Conservation (phyloP, 1,139 yeast species). For the Arxiozyma bovina region DNA sequence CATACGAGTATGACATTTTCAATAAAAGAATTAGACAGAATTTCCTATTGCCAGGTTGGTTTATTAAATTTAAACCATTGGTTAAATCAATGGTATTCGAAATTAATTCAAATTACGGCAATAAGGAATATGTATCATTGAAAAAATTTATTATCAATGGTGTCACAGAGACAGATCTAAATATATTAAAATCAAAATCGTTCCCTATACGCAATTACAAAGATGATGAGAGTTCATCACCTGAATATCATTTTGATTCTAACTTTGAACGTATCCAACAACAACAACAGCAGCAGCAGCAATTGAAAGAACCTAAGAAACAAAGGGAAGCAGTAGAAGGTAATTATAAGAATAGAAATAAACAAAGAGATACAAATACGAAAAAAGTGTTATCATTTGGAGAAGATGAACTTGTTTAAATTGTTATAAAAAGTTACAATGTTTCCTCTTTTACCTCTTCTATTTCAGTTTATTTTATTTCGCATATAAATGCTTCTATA, state of each 20-base stretch:
- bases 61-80: constrained; percentile 25
- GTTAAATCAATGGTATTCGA: constrained; percentile 28
- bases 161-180: constrained; percentile 31
- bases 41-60: constrained; percentile 27
- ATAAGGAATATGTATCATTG: constrained; percentile 29
- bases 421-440: neutral
- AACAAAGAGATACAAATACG: neutral
- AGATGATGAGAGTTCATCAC: neutral
- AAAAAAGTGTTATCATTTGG: constrained; percentile 26
- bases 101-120: constrained; percentile 32
- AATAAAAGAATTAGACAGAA: constrained; percentile 24
- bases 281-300: neutral
- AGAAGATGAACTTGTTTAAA: constrained; percentile 21
- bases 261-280: neutral
- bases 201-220: constrained; percentile 1
- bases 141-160: constrained; percentile 32
- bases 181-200: constrained; percentile 16
- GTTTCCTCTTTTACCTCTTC: neutral
- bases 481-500: no score
- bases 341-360: neutral
- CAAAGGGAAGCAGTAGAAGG: neutral
- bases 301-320: no score
- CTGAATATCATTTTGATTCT: neutral
- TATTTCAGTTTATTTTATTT: no score
- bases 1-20: constrained; percentile 24